Conservation (phyloP, 345 rosid genomes). For the Salix arbutifolia region DNA sequence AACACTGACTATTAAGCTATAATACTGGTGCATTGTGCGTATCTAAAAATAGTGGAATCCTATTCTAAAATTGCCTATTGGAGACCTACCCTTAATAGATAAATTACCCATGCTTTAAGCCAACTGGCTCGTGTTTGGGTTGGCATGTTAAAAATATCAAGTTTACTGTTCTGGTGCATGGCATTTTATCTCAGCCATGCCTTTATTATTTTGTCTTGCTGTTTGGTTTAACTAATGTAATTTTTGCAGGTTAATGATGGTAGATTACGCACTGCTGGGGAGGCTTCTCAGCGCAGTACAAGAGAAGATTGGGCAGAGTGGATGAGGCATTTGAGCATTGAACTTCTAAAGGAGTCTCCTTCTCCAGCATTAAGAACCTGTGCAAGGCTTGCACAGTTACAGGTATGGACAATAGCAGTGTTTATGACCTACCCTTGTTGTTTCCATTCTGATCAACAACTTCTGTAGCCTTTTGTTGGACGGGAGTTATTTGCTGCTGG, state of each 20-base stretch:
- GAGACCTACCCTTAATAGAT: not conserved
- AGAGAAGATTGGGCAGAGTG: slow-evolving; percentile 99
- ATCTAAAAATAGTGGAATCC: not conserved
- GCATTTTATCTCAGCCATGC: not conserved
- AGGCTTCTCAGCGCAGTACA: slow-evolving; percentile 98
- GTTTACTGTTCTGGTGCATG: not conserved
- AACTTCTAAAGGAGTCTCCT: slow-evolving; percentile 94
- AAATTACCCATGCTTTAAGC: not conserved
- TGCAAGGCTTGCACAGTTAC: slow-evolving; percentile 94
- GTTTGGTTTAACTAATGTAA: not conserved
- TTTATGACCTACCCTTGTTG: slow-evolving; percentile 13
- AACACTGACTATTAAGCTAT: not conserved
- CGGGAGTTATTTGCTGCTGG: slow-evolving; percentile 99
- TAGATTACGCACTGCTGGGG: slow-evolving; percentile 89
- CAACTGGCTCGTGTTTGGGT: not conserved
- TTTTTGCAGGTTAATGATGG: slow-evolving; percentile 72
- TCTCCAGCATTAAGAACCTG: slow-evolving; percentile 97
- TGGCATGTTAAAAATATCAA: not conserved
- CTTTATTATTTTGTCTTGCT: not conserved
- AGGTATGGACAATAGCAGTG: slow-evolving; percentile 42
- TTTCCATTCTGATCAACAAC: slow-evolving; percentile 26
- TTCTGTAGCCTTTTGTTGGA: slow-evolving; percentile 88
- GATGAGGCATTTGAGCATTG: slow-evolving; percentile 99
- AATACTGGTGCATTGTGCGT: not conserved
- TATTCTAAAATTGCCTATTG: not conserved